A percentile compares a stretch with the other conserved stretches of the same genome.
These are phyloP conservation scores for Polyporus tsugae DNA, from an alignment of 1,284 basidiomycete genomes.

Conservation along the genomic window DNA sequence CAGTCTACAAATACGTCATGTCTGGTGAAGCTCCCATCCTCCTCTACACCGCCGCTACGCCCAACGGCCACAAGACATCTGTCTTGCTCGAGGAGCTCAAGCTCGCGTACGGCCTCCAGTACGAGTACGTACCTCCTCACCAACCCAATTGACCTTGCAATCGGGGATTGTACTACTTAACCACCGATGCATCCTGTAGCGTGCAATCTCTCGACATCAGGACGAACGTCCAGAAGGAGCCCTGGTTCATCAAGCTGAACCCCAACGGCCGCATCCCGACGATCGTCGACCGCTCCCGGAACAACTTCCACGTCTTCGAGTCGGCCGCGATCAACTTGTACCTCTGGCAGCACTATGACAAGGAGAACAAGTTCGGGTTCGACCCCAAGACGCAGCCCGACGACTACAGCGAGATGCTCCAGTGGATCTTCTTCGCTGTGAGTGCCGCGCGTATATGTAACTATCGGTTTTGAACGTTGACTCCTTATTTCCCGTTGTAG, in stretches of 20 bases:
- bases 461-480: neutral
- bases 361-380: constrained; percentile 59
- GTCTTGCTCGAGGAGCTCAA: constrained; percentile 45
- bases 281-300: constrained; percentile 50
- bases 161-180: neutral
- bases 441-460: constrained; percentile 33
- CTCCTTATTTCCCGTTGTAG: constrained; percentile 39
- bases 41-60: constrained; percentile 71
- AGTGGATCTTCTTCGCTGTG: constrained; percentile 84
- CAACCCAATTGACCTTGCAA: neutral
- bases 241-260: constrained; percentile 65
- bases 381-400: constrained; percentile 45
- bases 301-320: constrained; percentile 62
- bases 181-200: constrained; percentile 37
- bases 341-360: constrained; percentile 58
- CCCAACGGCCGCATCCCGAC: constrained; percentile 70
- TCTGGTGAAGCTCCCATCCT: constrained; percentile 54
- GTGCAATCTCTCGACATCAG: constrained; percentile 45
- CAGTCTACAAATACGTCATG: constrained; percentile 23
- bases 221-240: constrained; percentile 60
- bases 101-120: constrained; percentile 39
- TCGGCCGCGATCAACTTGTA: constrained; percentile 62
- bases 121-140: constrained; percentile 36
- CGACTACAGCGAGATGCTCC: constrained; percentile 65
- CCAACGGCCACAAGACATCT: constrained; percentile 68